These are phyloP conservation scores for Claviceps digitariae DNA, from an alignment of 2,329 filamentous ascomycete genomes.

Conservation along the genomic window DNA sequence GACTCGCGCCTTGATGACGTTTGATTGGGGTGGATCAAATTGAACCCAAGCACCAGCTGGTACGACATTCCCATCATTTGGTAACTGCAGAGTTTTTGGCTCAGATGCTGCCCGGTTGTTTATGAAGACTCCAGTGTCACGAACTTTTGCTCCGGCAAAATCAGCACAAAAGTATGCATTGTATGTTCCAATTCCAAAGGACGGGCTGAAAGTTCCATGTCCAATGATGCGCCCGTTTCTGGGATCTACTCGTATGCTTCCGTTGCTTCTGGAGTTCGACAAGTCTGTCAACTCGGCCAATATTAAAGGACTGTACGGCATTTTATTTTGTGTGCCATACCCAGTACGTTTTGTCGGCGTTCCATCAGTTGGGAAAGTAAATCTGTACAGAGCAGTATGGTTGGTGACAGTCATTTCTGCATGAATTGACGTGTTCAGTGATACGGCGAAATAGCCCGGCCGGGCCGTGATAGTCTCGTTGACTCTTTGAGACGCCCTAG, in stretches of 20 bases:
- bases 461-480: constrained; percentile 38
- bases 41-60: constrained; percentile 48
- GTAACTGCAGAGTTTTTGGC: constrained; percentile 23
- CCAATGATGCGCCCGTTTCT: constrained; percentile 42
- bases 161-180: constrained; percentile 47
- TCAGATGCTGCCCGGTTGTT: constrained; percentile 35
- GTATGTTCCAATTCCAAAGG: constrained; percentile 47
- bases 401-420: constrained; percentile 50
- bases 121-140: constrained; percentile 44
- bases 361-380: constrained; percentile 34
- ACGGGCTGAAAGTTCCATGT: constrained; percentile 43
- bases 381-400: constrained; percentile 47
- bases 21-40: constrained; percentile 30
- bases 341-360: constrained; percentile 8
- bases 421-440: constrained; percentile 40
- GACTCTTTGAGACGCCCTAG: constrained; percentile 33
- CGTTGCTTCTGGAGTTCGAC: constrained; percentile 13
- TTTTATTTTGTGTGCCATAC: neutral
- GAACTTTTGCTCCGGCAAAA: constrained; percentile 36
- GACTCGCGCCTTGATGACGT: constrained; percentile 49
- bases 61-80: constrained; percentile 14
- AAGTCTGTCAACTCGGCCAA: constrained; percentile 48
- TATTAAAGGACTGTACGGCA: constrained; percentile 32
- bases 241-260: constrained; percentile 19
- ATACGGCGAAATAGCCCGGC: constrained; percentile 49